Evolutionary conservation across 495 filamentous ascomycete genomes (phyloP).

Genomic region (Evansstolkia leycettana): DNA sequence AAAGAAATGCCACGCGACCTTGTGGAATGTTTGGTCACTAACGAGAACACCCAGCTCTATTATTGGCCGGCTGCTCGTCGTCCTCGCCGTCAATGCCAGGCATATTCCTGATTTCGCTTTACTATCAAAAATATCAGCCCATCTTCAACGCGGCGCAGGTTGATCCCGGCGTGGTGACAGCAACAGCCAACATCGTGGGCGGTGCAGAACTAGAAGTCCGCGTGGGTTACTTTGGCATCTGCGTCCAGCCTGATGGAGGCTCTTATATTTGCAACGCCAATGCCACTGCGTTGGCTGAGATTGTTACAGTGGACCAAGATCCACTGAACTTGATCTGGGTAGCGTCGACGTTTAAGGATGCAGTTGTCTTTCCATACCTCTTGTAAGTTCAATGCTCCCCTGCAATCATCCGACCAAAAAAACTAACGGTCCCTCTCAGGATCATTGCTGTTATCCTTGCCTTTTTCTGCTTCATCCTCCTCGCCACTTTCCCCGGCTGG

Average conservation of each 20-base stretch:
- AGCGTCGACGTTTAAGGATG: conserved; percentile 59
- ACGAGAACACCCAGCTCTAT: conserved; percentile 34
- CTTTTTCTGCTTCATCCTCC: conserved; percentile 56
- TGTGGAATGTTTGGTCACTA: not conserved
- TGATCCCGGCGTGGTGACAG: conserved; percentile 62
- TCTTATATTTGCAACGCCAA: conserved; percentile 58
- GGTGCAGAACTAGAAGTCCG: conserved; percentile 52
- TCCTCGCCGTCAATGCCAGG: conserved; percentile 54
- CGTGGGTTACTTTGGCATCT: conserved; percentile 62
- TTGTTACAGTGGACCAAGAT: conserved; percentile 53
- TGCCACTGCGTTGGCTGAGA: conserved; percentile 49
- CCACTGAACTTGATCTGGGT: conserved; percentile 63
- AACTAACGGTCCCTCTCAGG: conserved; percentile 15
- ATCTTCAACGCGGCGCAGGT: conserved; percentile 62
- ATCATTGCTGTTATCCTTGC: conserved; percentile 60
- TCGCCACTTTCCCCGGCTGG: conserved; percentile 64
- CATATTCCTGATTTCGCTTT: conserved; percentile 61
- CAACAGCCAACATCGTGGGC: conserved; percentile 54
- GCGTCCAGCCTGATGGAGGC: conserved; percentile 48
- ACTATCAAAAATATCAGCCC: conserved; percentile 52
- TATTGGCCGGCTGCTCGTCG: conserved; percentile 58
- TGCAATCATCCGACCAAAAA: conserved; percentile 4
- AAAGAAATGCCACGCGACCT: not conserved
- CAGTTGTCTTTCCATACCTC: conserved; percentile 57
- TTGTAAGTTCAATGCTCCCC: conserved; percentile 35